A percentile compares a stretch with the other conserved stretches of the same genome.
Conservation (phyloP, 2,329 filamentous ascomycete species). For the Paracoccidioides brasiliensis region DNA sequence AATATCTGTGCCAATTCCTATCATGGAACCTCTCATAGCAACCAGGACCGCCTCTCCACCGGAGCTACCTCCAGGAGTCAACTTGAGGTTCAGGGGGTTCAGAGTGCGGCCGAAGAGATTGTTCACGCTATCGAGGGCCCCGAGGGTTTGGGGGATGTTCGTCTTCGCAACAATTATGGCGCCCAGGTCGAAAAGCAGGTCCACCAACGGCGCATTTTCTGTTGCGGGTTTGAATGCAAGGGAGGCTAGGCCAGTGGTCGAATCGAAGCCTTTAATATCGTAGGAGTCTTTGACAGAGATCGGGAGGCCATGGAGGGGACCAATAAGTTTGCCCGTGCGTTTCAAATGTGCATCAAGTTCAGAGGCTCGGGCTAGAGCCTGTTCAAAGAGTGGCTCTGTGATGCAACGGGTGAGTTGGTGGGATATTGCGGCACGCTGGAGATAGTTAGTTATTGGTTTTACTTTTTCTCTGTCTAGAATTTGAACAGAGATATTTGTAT, state of each 20-base stretch:
- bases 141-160: conserved; percentile 49
- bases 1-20: conserved; percentile 53
- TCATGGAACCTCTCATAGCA: conserved; percentile 43
- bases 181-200: conserved; percentile 45
- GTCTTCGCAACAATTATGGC: conserved; percentile 59
- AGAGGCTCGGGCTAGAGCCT: conserved; percentile 37
- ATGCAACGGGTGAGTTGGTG: conserved; percentile 36
- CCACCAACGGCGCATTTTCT: conserved; percentile 44
- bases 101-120: conserved; percentile 49
- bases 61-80: conserved; percentile 51
- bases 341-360: conserved; percentile 35
- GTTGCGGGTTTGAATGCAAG: conserved; percentile 47
- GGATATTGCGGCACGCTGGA: conserved; percentile 26
- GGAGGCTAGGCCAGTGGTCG: conserved; percentile 45
- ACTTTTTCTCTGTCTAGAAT: neutral
- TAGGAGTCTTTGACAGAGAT: conserved; percentile 40
- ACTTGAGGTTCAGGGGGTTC: conserved; percentile 48
- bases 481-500: neutral
- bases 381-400: conserved; percentile 40
- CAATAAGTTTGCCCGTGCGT: conserved; percentile 32
- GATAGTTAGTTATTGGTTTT: neutral
- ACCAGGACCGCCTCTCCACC: conserved; percentile 53
- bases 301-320: conserved; percentile 51
- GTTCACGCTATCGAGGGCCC: conserved; percentile 45
- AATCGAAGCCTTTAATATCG: conserved; percentile 37